These are phyloP conservation scores for Lentinula aciculospora DNA, from an alignment of 768 basidiomycete genomes.

Conservation along the genomic window DNA sequence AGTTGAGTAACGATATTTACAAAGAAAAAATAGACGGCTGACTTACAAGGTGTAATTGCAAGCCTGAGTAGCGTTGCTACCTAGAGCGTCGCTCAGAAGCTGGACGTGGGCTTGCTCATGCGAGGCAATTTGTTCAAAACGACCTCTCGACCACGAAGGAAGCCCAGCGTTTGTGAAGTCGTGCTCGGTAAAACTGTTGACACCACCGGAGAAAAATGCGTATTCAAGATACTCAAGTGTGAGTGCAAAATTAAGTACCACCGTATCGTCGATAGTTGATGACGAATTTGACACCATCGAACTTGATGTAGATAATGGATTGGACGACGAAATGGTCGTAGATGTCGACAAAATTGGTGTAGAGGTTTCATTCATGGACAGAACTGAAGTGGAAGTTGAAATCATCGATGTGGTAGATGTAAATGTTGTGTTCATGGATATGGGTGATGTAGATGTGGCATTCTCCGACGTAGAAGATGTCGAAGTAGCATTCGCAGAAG, in stretches of 20 bases:
- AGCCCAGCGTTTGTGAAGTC: constrained; percentile 40
- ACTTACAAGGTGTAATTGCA: constrained; percentile 60
- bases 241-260: constrained; percentile 40
- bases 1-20: neutral
- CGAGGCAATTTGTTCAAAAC: constrained; percentile 44
- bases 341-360: too few species aligned
- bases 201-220: constrained; percentile 36
- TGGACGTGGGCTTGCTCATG: constrained; percentile 54
- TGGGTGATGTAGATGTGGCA: too few species aligned
- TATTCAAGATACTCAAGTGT: constrained; percentile 43
- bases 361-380: too few species aligned
- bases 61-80: constrained; percentile 32
- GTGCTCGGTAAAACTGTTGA: constrained; percentile 37
- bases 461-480: too few species aligned
- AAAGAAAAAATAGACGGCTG: neutral
- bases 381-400: too few species aligned
- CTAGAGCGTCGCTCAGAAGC: constrained; percentile 41
- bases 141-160: constrained; percentile 35
- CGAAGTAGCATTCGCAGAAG: too few species aligned
- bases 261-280: neutral
- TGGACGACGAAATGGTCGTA: too few species aligned
- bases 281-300: too few species aligned
- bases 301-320: too few species aligned
- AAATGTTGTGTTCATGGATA: too few species aligned
- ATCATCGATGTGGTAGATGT: too few species aligned